These are phyloP conservation scores for Kernera saxatilis DNA, from an alignment of 345 rosid genomes.

Conservation along the genomic window DNA sequence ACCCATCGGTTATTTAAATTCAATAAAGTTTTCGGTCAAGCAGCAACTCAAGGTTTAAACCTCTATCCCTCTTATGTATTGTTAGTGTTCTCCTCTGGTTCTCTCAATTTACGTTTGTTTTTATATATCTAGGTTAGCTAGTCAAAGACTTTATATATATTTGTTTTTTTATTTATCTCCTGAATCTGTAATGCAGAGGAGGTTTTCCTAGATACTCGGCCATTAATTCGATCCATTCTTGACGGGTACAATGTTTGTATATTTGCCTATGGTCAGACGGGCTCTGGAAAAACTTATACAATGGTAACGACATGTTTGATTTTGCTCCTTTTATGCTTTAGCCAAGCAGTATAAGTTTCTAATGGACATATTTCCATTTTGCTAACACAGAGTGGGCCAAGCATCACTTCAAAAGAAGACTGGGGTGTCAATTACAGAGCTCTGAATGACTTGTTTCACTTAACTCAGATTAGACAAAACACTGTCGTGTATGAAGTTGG, in stretches of 20 bases:
- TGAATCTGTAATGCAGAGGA: slow-evolving; percentile 53
- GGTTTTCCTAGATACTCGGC: slow-evolving; percentile 84
- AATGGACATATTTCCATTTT: slow-evolving; percentile 7
- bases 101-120: neutral
- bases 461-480: slow-evolving; percentile 62
- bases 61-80: neutral
- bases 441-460: slow-evolving; percentile 81
- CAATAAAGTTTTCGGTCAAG: slow-evolving; percentile 81
- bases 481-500: slow-evolving; percentile 80
- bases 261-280: slow-evolving; percentile 99
- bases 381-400: slow-evolving; percentile 78
- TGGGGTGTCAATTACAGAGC: slow-evolving; percentile 99
- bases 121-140: neutral
- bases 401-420: slow-evolving; percentile 60
- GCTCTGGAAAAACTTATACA: slow-evolving; percentile 97
- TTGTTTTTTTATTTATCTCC: neutral
- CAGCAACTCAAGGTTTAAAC: slow-evolving; percentile 71
- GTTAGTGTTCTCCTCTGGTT: neutral
- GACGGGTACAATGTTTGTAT: slow-evolving; percentile 96
- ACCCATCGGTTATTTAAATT: slow-evolving; percentile 74
- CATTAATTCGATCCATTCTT: slow-evolving; percentile 87
- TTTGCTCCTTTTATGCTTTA: neutral
- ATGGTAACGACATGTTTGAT: slow-evolving; percentile 48
- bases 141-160: neutral
- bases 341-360: slow-evolving; percentile 8